Base-by-base conservation (phyloP, 495 filamentous ascomycete genomes). In the Aspergillus carlsbadensis region DNA sequence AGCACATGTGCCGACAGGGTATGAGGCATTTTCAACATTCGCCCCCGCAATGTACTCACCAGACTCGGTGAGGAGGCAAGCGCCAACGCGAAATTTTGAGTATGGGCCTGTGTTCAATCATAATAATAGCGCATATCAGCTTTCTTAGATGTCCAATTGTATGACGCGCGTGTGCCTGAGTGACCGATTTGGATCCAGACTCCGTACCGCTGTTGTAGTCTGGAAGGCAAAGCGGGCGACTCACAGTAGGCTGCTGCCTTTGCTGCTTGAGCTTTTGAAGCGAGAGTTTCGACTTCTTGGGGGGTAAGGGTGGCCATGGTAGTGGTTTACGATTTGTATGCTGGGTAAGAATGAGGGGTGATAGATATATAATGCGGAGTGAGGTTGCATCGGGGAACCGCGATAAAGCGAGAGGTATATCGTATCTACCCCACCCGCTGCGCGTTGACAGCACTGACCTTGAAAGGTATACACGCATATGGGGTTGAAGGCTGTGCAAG, bases 11-110 rank as follows among this genome's bases (percentile, higher is more conserved):
- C 89, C 89, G 18, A 97, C 91, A 5, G 93, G 92, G 66, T 96
- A 98, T 21, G 86, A 79, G 1, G 89, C 94, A 70, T 98, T 98
- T 74, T 98, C 94, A 24, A 98, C 84, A 70, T 98, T 98, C 43
- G 88, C 92, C 18, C 94, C 94, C 43, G 73, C 66, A 61, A 91
- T 76, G 59, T 81, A 87, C 48, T 75, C 72, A n/a, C 79, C 83
- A 22, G 81, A 77, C 17, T 72, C 57, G 15, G 85, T 84, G 54
- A 98, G 83, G 51, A 98, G 72, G 31, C 87, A 84, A 43, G 88
- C 86, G 55, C 94, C 94, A 59, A 98, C 94, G 37, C 83, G 91
- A 84, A 98, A 98, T 51, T 87, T 81, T 61, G 90, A 95, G 78
- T 98, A 97, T 10, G 91, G 94, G 70, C 87, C 87, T 89, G 52